Base-by-base conservation (phyloP, 1,139 yeast species). In the Taphrina pruni region DNA sequence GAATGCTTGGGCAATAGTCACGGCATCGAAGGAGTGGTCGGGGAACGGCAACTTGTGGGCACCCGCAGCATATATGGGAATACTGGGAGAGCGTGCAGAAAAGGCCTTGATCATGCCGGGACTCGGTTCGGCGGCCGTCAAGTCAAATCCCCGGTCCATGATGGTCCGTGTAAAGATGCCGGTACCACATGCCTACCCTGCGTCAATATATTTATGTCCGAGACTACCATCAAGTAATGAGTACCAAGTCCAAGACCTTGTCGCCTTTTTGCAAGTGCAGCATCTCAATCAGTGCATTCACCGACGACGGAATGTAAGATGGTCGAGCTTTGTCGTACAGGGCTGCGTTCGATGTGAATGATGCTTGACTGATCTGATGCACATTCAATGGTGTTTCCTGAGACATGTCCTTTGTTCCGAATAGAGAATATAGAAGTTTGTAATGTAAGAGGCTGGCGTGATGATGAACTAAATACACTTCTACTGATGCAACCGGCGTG, bases 1-100 rank as follows among this genome's bases (percentile, higher is more conserved):
- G 76, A 85, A 87, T 0, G 86, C 90, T 73, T 87, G 90, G 0
- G 90, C 89, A 12, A 85, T 77, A n/a, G 86, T 77, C 0, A 87
- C 79, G 0, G 84, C 82, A 74, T 87, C 90, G 17, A 82, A 81
- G 0, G 84, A 77, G 20, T 76, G 74, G 70, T 81, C 85, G 1
- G 78, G 79, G 0, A 83, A 72, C 0, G 89, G 88, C n/a, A 86
- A 75, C 0, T 78, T 72, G 73, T 85, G 85, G 9, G 86, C 82
- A 14, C 85, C 80, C 0, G 85, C 87, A 52, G 79, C 76, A 52
- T 75, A 61, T 7, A 71, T 70, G 4, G 69, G 77, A 21, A 86
- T 75, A 2, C 77, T 75, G 1, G 89, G 89, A 73, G 84, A 84
- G 69, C 85, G 84, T 58, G 74, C 71, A 36, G 73, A 72, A 73